phyloP scores from a whole-genome alignment of 31 red algal species.

The Endocladia muricata region DNA sequence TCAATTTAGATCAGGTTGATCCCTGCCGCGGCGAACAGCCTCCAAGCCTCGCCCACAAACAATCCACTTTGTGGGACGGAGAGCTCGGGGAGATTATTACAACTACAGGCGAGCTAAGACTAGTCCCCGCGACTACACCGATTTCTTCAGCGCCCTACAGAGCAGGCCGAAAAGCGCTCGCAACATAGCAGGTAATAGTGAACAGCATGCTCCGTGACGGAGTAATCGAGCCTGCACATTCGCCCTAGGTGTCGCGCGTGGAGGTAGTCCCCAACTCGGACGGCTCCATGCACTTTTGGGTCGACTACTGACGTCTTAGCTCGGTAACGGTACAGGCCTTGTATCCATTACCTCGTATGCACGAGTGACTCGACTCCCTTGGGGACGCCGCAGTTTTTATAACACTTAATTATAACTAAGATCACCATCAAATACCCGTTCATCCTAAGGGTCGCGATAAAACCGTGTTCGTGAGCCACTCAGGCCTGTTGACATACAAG shows the following conservation, averaged over 20 bases:
- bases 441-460: neutral
- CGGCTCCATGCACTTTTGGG: slow-evolving; percentile 26
- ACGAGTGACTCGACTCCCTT: slow-evolving; percentile 39
- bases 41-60: neutral
- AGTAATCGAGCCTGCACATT: slow-evolving; percentile 41
- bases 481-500: slow-evolving; percentile 5
- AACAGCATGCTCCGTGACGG: slow-evolving; percentile 7
- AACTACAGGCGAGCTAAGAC: neutral
- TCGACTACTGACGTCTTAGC: slow-evolving; percentile 41
- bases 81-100: neutral
- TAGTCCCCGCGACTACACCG: neutral
- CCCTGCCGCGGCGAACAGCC: neutral
- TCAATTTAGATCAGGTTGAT: too few relatives aligned
- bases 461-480: slow-evolving; percentile 23
- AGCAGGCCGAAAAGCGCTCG: neutral
- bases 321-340: slow-evolving; percentile 8
- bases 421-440: slow-evolving; percentile 27
- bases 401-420: slow-evolving; percentile 30
- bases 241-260: slow-evolving; percentile 35
- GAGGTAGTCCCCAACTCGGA: slow-evolving; percentile 23
- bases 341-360: slow-evolving; percentile 43
- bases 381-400: slow-evolving; percentile 30
- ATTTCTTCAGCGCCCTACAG: neutral
- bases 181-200: slow-evolving; percentile 8
- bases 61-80: slow-evolving; percentile 4